These are phyloP conservation scores for Exophiala aquamarina DNA, from an alignment of 2,329 filamentous ascomycete genomes.

Conservation along the genomic window DNA sequence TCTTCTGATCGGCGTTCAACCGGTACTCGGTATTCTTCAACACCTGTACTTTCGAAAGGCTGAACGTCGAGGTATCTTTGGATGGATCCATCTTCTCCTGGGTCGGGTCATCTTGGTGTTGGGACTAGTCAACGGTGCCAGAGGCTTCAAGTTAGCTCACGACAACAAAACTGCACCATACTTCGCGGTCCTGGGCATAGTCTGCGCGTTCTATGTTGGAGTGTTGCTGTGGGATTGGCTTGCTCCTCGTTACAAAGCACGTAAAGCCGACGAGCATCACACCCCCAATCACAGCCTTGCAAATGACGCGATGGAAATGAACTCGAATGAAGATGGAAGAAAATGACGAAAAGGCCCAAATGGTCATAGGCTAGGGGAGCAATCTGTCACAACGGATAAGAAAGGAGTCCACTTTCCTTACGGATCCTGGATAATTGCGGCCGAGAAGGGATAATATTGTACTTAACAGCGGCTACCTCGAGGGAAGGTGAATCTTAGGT, in stretches of 20 bases:
- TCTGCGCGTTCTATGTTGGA: not conserved
- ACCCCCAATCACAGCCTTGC: not conserved
- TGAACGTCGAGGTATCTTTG: conserved; percentile 32
- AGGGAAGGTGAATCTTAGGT: too few species aligned
- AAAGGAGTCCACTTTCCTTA: too few species aligned
- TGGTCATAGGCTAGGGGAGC: too few species aligned
- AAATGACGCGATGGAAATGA: too few species aligned
- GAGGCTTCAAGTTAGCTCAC: conserved; percentile 43
- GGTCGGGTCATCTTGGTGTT: conserved; percentile 51
- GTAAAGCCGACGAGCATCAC: not conserved
- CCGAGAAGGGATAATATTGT: too few species aligned
- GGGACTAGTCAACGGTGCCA: conserved; percentile 57
- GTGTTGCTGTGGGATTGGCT: conserved; percentile 9
- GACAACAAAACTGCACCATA: not conserved
- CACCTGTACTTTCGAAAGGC: conserved; percentile 51
- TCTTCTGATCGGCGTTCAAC: conserved; percentile 56
- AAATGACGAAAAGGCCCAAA: too few species aligned
- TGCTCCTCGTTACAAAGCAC: not conserved
- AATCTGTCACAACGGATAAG: too few species aligned
- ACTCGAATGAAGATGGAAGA: too few species aligned
- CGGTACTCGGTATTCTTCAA: conserved; percentile 51
- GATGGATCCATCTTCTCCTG: conserved; percentile 54
- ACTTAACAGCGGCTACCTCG: too few species aligned
- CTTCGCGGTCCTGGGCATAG: not conserved
- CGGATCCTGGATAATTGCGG: too few species aligned